phyloP scores from a whole-genome alignment of 768 basidiomycete genomes.

The Tricholoma matsutake region DNA sequence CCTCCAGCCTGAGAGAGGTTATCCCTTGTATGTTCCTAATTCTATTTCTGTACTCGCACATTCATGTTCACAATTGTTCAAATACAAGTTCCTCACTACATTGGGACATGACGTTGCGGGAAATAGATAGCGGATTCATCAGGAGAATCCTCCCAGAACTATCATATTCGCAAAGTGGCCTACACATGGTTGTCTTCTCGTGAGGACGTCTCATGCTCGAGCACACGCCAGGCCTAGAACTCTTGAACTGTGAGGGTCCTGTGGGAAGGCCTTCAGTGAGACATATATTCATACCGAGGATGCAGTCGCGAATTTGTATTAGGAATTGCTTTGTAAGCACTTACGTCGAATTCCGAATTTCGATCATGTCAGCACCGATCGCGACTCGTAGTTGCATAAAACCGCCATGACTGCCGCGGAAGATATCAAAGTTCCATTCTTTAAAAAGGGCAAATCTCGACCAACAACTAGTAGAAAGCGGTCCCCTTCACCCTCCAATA shows the following conservation, averaged over 20 bases:
- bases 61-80: not conserved
- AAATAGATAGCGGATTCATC: too few species aligned
- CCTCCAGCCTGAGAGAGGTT: not conserved
- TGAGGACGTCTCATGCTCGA: too few species aligned
- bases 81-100: too few species aligned
- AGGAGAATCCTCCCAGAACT: too few species aligned
- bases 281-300: too few species aligned
- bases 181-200: too few species aligned
- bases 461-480: conserved; percentile 77
- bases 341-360: not conserved
- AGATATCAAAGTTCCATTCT: conserved; percentile 70
- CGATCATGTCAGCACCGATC: not conserved
- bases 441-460: conserved; percentile 76
- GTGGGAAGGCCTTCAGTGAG: too few species aligned
- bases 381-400: not conserved
- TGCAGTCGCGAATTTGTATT: too few species aligned
- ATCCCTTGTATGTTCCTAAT: not conserved
- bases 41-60: not conserved
- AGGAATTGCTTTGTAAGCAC: not conserved
- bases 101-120: too few species aligned
- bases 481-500: conserved; percentile 54
- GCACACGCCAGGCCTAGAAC: too few species aligned
- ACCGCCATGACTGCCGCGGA: conserved; percentile 39
- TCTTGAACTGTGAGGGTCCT: too few species aligned
- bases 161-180: not conserved